Evolutionary conservation across 1,284 basidiomycete species (phyloP), one percentile per base, ranked within the genome.

Genomic region (Trichosporon sp.): DNA sequence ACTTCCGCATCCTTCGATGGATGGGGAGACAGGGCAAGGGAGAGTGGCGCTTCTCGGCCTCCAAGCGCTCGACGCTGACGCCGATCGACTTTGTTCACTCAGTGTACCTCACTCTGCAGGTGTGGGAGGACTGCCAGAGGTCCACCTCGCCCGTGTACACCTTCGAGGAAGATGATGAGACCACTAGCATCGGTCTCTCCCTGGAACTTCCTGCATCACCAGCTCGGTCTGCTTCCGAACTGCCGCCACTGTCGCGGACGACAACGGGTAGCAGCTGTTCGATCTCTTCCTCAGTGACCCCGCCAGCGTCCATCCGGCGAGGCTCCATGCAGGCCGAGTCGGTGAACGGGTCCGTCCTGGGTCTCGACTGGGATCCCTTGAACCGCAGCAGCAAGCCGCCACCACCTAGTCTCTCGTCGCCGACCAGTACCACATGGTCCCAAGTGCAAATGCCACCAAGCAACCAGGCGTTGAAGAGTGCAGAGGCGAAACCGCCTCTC

Each of bases 1-100:
- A 70, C 40, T 73, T 80, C 37, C 68, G 69, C 2, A 32, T 59
- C 1, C 65, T 80, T 7, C 61, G 69, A 4, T 80, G 78, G 79
- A 73, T 72, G 5, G 79, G 79, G 1, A 69, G 76, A 32, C 70
- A 71, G 10, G 79, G 77, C 26, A 77, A 77, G 71, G 79, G 79
- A 21, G 66, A 72, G 65, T 80, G 79, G 79, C 66, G 40, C 1
- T 73, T 80, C 61, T 43, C 51, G 1, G 8, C n/a, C 2, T 38
- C 68, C 6, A 75, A 75, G 59, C 76, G 76, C 66, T 64, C 74
- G 40, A 70, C 72, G 2, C 56, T 77, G 2, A 70, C 73, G 11
- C 73, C 73, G 2, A 71, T 78, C 32, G 59, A 72, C 32, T 79
- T 78, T 68, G 46, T 68, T 1, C 77, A 76, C 70, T 63, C 75